Base-by-base conservation (phyloP, 768 basidiomycete species). In the Boletus huronensis region DNA sequence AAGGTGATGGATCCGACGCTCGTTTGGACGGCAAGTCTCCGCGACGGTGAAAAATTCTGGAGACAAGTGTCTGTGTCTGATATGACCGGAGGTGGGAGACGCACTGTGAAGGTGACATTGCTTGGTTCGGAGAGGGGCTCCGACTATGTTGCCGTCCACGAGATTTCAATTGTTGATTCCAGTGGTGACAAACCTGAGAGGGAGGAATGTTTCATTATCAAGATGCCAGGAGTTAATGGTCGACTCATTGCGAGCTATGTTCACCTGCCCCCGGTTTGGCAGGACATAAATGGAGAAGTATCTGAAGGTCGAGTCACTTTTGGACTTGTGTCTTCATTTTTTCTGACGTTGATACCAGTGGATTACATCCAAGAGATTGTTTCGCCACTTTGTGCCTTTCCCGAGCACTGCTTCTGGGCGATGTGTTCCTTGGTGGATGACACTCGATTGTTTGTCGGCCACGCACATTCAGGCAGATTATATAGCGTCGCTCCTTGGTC, bases 401-500 rank as follows among this genome's bases (percentile, higher is more conserved):
- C 81, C 0, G 83, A 84, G 57, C 82, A 84, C 64, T 92, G 87
- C 62, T 67, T 80, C 29, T 75, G 75, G 45, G 68, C 76, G 0
- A 71, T 76, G 36, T 70, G 72, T 38, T 54, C 32, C 59, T 54
- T 50, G 35, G 55, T 17, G 52, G 51, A 34, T 53, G 55, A 25
- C 50, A 56, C 50, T 39, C 54, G 47, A 17, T 52, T 86, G 0
- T 80, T 84, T 58, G 65, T 93, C 52, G 93, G 90, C 0, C 79
- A 90, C 1, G 77, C 85, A 2, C 70, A 76, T 19, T 77, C 79
- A 1, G 86, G 87, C 0, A 90, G 87, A 64, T 72, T 96, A 0
- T 82, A 82, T 63, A 75, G 80, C 23, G 71, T 79, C 5, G 59
- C 69, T 9, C 68, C 63, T 25, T 61, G 67, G 13, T 65, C 65